These are phyloP conservation scores for Colletotrichum lupini DNA, from an alignment of 2,329 filamentous ascomycete species.

Conservation along the genomic window DNA sequence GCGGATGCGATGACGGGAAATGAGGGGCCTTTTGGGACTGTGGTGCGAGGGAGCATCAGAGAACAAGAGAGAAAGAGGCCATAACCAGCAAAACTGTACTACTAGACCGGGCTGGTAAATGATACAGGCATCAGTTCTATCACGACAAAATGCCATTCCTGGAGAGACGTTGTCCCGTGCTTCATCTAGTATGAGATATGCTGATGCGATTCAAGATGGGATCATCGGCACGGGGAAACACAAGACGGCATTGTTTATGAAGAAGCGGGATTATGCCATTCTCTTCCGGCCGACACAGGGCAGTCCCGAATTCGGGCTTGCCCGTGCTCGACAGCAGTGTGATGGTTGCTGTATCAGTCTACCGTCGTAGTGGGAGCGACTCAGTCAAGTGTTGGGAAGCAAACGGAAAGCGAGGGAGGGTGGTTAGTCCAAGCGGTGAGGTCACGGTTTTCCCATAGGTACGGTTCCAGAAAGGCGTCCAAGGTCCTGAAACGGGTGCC, in stretches of 20 bases:
- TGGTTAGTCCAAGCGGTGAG: conserved; percentile 1
- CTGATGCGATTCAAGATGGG: neutral
- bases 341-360: neutral
- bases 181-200: neutral
- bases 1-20: conserved; percentile 32
- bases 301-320: neutral
- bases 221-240: neutral
- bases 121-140: conserved; percentile 34
- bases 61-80: neutral
- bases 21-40: conserved; percentile 4
- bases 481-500: conserved; percentile 19
- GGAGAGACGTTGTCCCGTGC: neutral
- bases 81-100: conserved; percentile 36
- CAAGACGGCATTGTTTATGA: neutral
- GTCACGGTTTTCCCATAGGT: neutral
- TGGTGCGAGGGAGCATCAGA: conserved; percentile 19
- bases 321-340: conserved; percentile 8
- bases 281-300: neutral
- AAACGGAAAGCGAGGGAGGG: neutral
- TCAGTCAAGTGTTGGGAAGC: conserved; percentile 1
- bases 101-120: conserved; percentile 37
- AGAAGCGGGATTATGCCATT: neutral
- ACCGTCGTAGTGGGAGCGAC: neutral
- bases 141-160: conserved; percentile 1
- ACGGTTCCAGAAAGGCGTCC: neutral